These are phyloP conservation scores for Anthracocystis setariae DNA, from an alignment of 1,284 basidiomycete genomes.

Conservation along the genomic window DNA sequence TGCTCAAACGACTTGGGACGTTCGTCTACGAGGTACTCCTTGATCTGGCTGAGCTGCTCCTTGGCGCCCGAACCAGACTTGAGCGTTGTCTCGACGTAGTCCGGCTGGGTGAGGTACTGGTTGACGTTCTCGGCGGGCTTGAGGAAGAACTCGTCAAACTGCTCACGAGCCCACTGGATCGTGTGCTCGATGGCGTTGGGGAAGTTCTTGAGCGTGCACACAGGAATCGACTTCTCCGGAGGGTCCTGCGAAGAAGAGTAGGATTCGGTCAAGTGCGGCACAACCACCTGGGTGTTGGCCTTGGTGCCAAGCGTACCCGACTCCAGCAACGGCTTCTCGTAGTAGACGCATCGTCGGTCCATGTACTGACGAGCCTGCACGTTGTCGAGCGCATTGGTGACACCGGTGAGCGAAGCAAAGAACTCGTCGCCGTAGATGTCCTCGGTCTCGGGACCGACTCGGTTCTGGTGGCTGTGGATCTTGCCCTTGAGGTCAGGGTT, in stretches of 20 bases:
- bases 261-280: constrained; percentile 95
- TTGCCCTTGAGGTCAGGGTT: constrained; percentile 91
- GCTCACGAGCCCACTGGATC: constrained; percentile 91
- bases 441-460: constrained; percentile 92
- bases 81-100: constrained; percentile 91
- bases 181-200: constrained; percentile 98
- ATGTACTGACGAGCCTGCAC: constrained; percentile 96
- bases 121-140: constrained; percentile 95
- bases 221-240: constrained; percentile 96
- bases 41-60: constrained; percentile 84
- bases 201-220: constrained; percentile 99
- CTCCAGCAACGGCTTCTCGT: constrained; percentile 93
- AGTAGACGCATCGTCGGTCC: constrained; percentile 98
- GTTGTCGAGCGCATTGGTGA: constrained; percentile 99
- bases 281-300: constrained; percentile 95
- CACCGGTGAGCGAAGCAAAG: constrained; percentile 87
- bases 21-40: constrained; percentile 87
- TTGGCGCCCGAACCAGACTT: constrained; percentile 71
- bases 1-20: constrained; percentile 96
- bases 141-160: constrained; percentile 92
- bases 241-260: constrained; percentile 99
- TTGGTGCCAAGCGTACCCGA: constrained; percentile 98
- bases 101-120: constrained; percentile 94
- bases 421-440: constrained; percentile 87
- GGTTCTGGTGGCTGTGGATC: constrained; percentile 89